Evolutionary conservation across 352 stramenopile genomes (phyloP), one percentile per base, ranked within the genome.

Genomic region (Globisporangium radiosum): DNA sequence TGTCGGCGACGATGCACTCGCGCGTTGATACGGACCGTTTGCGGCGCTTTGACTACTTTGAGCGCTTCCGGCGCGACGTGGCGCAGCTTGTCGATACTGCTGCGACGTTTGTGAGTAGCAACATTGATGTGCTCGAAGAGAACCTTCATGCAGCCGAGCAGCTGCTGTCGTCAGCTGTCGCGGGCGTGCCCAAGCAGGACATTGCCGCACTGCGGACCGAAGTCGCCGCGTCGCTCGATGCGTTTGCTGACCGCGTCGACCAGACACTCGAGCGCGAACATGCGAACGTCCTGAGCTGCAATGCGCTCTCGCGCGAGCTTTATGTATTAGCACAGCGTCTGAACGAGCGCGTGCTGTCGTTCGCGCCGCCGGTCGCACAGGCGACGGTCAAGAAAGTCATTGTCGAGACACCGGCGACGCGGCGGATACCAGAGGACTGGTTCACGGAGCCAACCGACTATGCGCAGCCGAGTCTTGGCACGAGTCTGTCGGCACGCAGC

Each of bases 311-410:
- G 19, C 87, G 88, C 56, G 67, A 78, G 25, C 55, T 93, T 38
- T 88, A 78, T 68, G 63, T 76, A 54, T 68, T 90, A 53, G 72
- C 81, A 2, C 70, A 76, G 38, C 69, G 64, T 1, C 60, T 91
- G 47, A 79, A 85, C 47, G 75, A 86, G 48, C 77, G 64, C 25
- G 72, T 88, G 3, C 68, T 87, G 39, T 80, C 71, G 39, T 76
- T 90, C 44, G 76, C 78, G 8, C 75, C 81, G 50, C 82, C 77
- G 0, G 71, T 78, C 3, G 71, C 74, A 13, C 81, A 91, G 61
- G 75, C 75, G n/a, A 90, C 81, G 1, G 75, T 91, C 47, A 90
- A 93, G 62, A 90, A 90, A 66, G 75, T 85, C 44, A 72, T 85
- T 9, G 62, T 71, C 3, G 81, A 91, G 47, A 88, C 82, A 6